Base-by-base conservation (phyloP, 352 stramenopile species). In the Globisporangium acanthophoron region DNA sequence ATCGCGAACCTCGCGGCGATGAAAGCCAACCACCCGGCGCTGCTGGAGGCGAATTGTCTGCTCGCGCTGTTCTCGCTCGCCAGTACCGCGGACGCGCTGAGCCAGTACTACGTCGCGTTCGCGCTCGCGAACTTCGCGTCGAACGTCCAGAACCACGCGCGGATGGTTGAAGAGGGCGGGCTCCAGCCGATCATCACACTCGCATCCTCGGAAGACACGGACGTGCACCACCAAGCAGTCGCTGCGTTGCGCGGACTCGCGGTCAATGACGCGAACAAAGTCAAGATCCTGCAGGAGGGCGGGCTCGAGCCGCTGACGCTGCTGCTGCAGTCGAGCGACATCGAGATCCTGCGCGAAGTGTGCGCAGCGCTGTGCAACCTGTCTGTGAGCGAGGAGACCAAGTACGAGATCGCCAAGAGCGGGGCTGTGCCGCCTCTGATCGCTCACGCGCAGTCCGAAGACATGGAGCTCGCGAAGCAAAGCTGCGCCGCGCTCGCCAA, bases 251-350 rank as follows among this genome's bases (percentile, higher is more conserved):
- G 96, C 24, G 96, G 96, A 3, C 80, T 99, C 21, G 90, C 85
- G 27, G 89, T 97, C 21, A 94, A 73, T 18, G 80, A 94, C 18
- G 74, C 83, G 11, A 97, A 97, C 69, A 98, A 98, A 63, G 85
- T 98, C 56, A 98, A 98, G 68, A 98, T 98, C 54, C 81, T 98
- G 5, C 93, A 99, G 54, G 96, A 98, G 80, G 96, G 96, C 16
- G 94, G 96, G 0, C 70, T 99, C 20, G 92, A 98, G 61, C 94
- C 95, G 18, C 75, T 99, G 13, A 85, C 93, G 27, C 61, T 97
- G 44, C 74, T 98, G 5, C 71, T 98, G 13, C 66, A 88, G 52
- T 95, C 88, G 0, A 70, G 87, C 44, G 94, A 99, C 61, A 71
- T 96, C 11, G 92, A 98, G 64, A 96, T 98, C 37, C 70, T 98